phyloP scores from a whole-genome alignment of 139 green algal genomes.

The Eudorina sp. region DNA sequence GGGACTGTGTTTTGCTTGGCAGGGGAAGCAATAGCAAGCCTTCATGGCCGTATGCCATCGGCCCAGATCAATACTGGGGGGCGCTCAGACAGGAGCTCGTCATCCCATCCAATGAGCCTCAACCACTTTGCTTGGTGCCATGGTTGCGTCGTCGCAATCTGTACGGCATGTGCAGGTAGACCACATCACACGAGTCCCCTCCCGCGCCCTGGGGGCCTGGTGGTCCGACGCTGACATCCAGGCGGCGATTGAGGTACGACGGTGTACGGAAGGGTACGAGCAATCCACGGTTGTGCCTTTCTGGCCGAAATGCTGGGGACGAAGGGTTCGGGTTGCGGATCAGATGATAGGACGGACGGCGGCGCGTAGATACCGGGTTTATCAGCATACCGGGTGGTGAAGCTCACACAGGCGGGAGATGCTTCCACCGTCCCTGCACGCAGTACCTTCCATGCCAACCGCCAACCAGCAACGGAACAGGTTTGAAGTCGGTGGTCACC shows the following conservation, averaged over 20 bases:
- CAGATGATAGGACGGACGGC: background rate
- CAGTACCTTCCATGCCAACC: background rate
- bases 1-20: background rate
- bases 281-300: too few relatives aligned
- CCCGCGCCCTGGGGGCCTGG: background rate
- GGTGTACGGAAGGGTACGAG: too few relatives aligned
- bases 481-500: too few relatives aligned
- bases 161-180: too few relatives aligned
- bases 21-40: background rate
- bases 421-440: background rate
- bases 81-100: too few relatives aligned
- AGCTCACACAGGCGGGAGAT: background rate
- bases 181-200: too few relatives aligned
- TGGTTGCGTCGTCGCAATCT: too few relatives aligned
- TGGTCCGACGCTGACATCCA: background rate
- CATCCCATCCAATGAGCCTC: too few relatives aligned
- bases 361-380: background rate
- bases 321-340: background rate
- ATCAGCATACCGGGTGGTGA: background rate
- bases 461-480: too few relatives aligned
- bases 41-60: background rate
- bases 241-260: constrained; percentile 6
- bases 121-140: too few relatives aligned
- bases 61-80: too few relatives aligned
- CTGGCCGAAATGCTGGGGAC: too few relatives aligned